A percentile compares a stretch with the other conserved stretches of the same genome.
phyloP scores from a whole-genome alignment of 306 rosid genomes.

The Pterocarpus santalinus region DNA sequence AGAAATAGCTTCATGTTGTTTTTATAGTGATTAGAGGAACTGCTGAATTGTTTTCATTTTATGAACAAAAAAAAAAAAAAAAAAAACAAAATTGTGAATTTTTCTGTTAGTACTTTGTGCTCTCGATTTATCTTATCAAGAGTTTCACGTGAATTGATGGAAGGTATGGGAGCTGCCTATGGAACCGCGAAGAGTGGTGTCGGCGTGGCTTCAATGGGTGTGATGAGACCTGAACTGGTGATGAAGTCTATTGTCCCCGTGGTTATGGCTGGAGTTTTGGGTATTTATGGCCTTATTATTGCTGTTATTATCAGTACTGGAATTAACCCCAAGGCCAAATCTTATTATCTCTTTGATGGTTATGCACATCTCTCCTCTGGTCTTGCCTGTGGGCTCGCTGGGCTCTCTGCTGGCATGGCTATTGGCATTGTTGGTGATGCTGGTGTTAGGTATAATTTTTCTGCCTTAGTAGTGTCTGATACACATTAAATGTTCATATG shows the following conservation, averaged over 20 bases:
- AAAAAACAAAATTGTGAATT: background rate
- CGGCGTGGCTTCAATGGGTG: conserved; percentile 94
- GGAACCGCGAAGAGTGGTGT: conserved; percentile 94
- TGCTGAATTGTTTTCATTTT: background rate
- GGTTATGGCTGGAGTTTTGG: conserved; percentile 96
- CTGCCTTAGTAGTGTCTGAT: background rate
- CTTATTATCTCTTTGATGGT: conserved; percentile 90
- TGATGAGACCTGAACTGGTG: conserved; percentile 93
- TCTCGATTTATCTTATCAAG: background rate
- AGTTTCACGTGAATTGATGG: conserved; percentile 40
- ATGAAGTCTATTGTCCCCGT: conserved; percentile 94
- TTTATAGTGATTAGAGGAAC: conserved; percentile 12
- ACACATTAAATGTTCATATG: background rate
- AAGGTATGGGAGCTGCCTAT: conserved; percentile 96
- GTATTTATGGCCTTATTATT: conserved; percentile 90
- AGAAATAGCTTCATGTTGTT: background rate
- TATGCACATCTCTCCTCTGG: conserved; percentile 94
- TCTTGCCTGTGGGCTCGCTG: conserved; percentile 89
- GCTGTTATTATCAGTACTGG: conserved; percentile 94
- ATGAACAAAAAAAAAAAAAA: too few species aligned
- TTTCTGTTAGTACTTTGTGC: background rate
- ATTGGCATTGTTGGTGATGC: conserved; percentile 95
- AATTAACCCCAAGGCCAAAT: conserved; percentile 88
- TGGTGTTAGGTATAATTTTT: conserved; percentile 78
- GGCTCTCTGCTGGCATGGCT: conserved; percentile 94